These are phyloP conservation scores for Microcyclospora tardicrescens DNA, from an alignment of 2,329 filamentous ascomycete species.

Conservation along the genomic window DNA sequence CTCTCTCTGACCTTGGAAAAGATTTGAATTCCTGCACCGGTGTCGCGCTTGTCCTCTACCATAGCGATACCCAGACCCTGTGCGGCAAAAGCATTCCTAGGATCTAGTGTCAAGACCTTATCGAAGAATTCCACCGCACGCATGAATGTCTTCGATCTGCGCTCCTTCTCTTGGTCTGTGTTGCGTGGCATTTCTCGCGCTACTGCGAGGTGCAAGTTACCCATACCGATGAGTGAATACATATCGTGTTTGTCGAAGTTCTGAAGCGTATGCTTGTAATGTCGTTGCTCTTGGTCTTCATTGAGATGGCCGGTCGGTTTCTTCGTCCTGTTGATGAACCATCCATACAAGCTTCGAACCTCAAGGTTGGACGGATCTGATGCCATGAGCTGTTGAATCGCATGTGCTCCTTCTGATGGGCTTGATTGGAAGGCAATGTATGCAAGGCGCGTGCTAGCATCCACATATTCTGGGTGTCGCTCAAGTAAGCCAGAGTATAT, in stretches of 20 bases:
- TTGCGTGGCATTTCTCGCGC: conserved; percentile 91
- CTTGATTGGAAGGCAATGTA: conserved; percentile 77
- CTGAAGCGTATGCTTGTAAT: conserved; percentile 93
- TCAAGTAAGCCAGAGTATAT: conserved; percentile 78
- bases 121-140: conserved; percentile 97
- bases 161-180: conserved; percentile 80
- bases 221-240: conserved; percentile 95
- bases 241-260: conserved; percentile 93
- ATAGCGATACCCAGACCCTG: conserved; percentile 92
- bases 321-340: conserved; percentile 84
- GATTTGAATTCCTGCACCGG: conserved; percentile 67
- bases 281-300: conserved; percentile 82
- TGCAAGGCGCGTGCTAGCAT: conserved; percentile 75
- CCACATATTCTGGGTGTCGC: conserved; percentile 78
- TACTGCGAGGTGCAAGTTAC: conserved; percentile 77
- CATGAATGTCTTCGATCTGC: conserved; percentile 72
- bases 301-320: conserved; percentile 68
- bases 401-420: conserved; percentile 73
- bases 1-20: conserved; percentile 86
- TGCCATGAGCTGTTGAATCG: conserved; percentile 73
- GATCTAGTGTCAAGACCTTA: conserved; percentile 88
- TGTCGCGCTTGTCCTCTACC: conserved; percentile 87
- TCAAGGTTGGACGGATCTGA: conserved; percentile 76
- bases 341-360: conserved; percentile 83
- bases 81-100: conserved; percentile 88